Evolutionary conservation across 169 alveolate genomes (phyloP).

Genomic region (Plasmodium inui): DNA sequence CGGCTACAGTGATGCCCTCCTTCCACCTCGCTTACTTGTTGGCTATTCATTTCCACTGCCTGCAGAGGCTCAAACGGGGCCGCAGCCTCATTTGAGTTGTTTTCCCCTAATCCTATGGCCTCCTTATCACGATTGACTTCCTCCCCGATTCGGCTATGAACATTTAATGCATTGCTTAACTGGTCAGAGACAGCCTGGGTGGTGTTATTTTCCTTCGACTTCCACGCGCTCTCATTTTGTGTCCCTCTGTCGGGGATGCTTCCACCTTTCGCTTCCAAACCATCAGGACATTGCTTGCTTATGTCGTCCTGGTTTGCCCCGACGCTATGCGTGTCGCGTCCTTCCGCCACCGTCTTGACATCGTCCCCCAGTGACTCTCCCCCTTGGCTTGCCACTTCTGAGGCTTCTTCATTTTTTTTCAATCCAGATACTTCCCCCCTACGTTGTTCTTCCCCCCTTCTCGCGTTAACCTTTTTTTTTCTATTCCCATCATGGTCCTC

Average conservation of each 20-base stretch:
- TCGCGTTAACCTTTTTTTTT: conserved; percentile 1
- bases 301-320: not conserved
- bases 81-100: not conserved
- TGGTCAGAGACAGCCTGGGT: not conserved
- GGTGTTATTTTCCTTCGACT: not conserved
- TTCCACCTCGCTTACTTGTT: not conserved
- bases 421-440: not conserved
- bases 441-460: not conserved
- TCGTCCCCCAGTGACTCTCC: not conserved
- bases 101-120: not conserved
- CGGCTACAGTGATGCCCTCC: not conserved
- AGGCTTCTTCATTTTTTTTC: not conserved
- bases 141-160: not conserved
- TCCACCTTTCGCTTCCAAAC: not conserved
- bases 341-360: not conserved
- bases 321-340: not conserved
- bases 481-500: conserved; percentile 6
- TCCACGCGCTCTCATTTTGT: not conserved
- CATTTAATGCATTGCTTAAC: not conserved
- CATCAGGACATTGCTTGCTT: not conserved
- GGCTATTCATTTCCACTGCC: not conserved
- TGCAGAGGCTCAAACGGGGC: not conserved
- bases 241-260: not conserved
- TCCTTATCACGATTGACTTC: not conserved
- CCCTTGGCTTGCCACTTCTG: not conserved